phyloP scores from a whole-genome alignment of 208 protist genomes.

The Trichomonas tenax region DNA sequence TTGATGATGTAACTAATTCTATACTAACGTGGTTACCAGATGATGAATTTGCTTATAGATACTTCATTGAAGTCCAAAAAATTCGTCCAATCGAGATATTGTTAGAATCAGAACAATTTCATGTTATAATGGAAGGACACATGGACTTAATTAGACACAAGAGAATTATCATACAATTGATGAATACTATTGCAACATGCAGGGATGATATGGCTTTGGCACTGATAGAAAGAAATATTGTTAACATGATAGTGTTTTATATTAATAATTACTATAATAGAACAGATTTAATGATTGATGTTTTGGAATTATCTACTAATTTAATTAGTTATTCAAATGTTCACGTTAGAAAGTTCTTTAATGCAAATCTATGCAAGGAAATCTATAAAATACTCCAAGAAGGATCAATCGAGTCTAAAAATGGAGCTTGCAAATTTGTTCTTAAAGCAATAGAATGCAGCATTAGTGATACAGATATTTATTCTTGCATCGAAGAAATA shows the following conservation, averaged over 20 bases:
- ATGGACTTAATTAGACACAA: not conserved
- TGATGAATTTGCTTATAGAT: not conserved
- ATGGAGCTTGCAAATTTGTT: not conserved
- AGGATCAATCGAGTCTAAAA: not conserved
- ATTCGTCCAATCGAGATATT: not conserved
- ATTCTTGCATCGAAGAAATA: not conserved
- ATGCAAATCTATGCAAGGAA: not conserved
- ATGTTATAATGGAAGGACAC: not conserved
- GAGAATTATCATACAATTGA: not conserved
- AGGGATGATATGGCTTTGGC: not conserved
- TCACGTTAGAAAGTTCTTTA: not conserved
- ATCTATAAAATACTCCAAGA: not conserved
- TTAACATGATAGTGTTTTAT: not conserved
- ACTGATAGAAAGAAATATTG: not conserved
- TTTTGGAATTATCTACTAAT: not conserved
- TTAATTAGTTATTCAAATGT: not conserved
- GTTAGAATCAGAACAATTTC: not conserved
- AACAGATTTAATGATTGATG: not conserved
- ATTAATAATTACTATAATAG: not conserved
- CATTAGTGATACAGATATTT: not conserved
- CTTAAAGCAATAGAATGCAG: not conserved
- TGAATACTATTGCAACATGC: not conserved
- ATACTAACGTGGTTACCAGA: not conserved
- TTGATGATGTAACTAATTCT: not conserved
- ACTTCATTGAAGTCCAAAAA: not conserved